Base-by-base conservation (phyloP, 208 protist species). In the Angomonas deanei region DNA sequence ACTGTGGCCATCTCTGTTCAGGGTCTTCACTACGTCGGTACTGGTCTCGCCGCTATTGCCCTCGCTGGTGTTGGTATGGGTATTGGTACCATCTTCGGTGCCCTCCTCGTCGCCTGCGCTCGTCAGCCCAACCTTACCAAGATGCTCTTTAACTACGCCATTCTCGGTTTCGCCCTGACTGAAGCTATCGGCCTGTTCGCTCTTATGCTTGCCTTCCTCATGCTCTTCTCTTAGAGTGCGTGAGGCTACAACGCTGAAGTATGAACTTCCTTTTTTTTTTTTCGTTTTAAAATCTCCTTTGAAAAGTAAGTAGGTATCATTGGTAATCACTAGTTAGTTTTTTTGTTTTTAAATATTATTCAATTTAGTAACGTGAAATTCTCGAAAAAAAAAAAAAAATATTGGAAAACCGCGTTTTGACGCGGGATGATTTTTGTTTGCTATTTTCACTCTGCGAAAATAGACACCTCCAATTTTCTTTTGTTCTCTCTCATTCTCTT, bases 31-130 rank as follows among this genome's bases (percentile, higher is more conserved):
- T 82, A 78, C 68, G 76, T 82, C 1, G 77, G 77, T 50, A 73
- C 70, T 13, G 77, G 77, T 30, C 60, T 83, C 46, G 77, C 68
- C 32, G 77, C 72, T 33, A 78, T 78, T 55, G 77, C 77, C 3
- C 72, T 79, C 60, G 75, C 75, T 48, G 79, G 79, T 56, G 79
- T 85, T 17, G 79, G 79, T 26, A 63, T 85, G 52, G 79, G 79
- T 54, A 82, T 85, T 50, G 79, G 75, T 24, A 85, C 65, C 38
- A 74, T 79, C 66, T 84, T 84, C 62, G 72, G 73, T 47, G 66
- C 53, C 64, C 63, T 80, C 46, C 61, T 84, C 26, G 62, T 84
- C 27, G 77, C 72, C 59, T 76, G 70, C 69, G 72, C 77, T 23
- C 53, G 53, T 21, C 53, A 59, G 53, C 53, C 53, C 53, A 59